Conservation (phyloP, 2,329 filamentous ascomycete genomes). For the Xylaria sp. region DNA sequence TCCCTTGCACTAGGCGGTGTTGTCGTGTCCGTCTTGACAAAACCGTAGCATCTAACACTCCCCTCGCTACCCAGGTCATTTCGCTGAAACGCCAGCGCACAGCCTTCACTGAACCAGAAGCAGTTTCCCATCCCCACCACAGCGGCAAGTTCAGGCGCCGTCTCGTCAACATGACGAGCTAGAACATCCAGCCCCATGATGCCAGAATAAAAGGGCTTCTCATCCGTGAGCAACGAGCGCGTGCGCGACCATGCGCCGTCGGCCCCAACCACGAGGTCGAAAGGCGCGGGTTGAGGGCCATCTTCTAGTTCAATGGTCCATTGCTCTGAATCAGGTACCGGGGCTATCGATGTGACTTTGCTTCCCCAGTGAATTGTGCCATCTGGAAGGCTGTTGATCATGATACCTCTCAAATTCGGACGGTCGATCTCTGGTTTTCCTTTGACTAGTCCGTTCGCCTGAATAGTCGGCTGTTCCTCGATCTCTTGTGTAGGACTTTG, state of each 20-base stretch:
- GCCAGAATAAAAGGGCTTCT: constrained; percentile 37
- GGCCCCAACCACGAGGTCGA: constrained; percentile 36
- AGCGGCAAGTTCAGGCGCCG: constrained; percentile 32
- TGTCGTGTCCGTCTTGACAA: constrained; percentile 12
- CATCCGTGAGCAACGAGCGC: constrained; percentile 27
- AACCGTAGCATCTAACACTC: constrained; percentile 20
- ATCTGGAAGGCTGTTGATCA: constrained; percentile 19
- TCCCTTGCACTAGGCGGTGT: constrained; percentile 6
- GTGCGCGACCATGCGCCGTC: constrained; percentile 37
- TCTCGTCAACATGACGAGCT: constrained; percentile 27
- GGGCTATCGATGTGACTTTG: constrained; percentile 11
- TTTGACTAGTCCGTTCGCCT: constrained; percentile 6
- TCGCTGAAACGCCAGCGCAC: constrained; percentile 21
- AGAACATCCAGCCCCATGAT: constrained; percentile 36
- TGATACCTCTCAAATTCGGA: constrained; percentile 21
- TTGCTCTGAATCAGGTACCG: constrained; percentile 1
- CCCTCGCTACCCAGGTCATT: constrained; percentile 16
- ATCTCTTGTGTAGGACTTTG: constrained; percentile 1
- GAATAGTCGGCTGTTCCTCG: neutral
- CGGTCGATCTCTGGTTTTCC: constrained; percentile 28
- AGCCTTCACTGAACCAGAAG: constrained; percentile 31
- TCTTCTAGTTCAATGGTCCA: constrained; percentile 10
- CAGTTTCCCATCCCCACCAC: constrained; percentile 34
- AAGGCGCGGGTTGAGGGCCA: constrained; percentile 6
- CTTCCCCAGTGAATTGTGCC: constrained; percentile 23